phyloP scores from a whole-genome alignment of 106 monocot species.

The Dendrobium officinale region DNA sequence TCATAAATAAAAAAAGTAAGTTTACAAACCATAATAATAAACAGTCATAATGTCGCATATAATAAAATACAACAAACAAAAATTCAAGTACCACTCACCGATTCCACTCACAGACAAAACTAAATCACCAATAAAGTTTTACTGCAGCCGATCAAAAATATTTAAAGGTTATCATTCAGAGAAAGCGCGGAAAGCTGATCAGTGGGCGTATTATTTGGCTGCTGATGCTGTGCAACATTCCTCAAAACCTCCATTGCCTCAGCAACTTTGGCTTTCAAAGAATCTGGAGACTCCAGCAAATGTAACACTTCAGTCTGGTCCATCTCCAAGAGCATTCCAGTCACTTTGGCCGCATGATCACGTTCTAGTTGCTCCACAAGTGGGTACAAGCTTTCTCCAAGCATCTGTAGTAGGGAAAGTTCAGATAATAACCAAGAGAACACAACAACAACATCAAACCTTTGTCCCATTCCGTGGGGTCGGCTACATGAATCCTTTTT shows the following conservation, averaged over 20 bases:
- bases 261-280: slow-evolving; percentile 56
- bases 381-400: slow-evolving; percentile 64
- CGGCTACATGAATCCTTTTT: no score
- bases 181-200: slow-evolving; percentile 34
- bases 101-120: no score
- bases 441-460: not conserved
- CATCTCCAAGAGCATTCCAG: slow-evolving; percentile 80
- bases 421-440: not conserved
- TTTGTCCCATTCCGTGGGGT: no score
- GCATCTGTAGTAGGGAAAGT: slow-evolving; percentile 37
- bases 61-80: no score
- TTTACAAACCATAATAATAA: no score
- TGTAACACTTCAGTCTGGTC: slow-evolving; percentile 75
- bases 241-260: slow-evolving; percentile 74
- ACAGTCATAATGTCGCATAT: no score
- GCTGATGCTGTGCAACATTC: slow-evolving; percentile 34
- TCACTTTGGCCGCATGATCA: slow-evolving; percentile 52
- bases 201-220: slow-evolving; percentile 11
- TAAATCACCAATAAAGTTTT: no score
- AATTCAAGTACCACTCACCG: no score
- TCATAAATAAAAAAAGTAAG: no score
- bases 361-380: slow-evolving; percentile 69
- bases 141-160: no score
- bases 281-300: slow-evolving; percentile 61
- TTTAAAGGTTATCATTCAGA: not conserved